A percentile compares a stretch with the other conserved stretches of the same genome.
Evolutionary conservation across 1,139 yeast genomes (phyloP).

Genomic region (Candida smagusa): DNA sequence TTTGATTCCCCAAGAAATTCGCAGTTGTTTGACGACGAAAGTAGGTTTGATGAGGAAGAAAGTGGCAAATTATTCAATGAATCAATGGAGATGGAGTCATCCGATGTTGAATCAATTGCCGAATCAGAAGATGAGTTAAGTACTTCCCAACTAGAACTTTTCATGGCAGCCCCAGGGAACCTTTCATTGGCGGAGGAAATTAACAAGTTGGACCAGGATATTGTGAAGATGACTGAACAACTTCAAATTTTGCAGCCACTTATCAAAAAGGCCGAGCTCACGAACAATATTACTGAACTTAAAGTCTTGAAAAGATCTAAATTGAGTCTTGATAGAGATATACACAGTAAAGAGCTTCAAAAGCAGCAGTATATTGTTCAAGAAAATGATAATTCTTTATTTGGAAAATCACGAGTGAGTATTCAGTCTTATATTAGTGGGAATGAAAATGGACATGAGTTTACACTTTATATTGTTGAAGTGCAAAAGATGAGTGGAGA

Average conservation of each 20-base stretch:
- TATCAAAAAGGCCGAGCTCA: conserved; percentile 74
- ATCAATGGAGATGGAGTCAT: conserved; percentile 22
- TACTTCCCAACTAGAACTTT: conserved; percentile 24
- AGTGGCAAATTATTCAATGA: conserved; percentile 17
- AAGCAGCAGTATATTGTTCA: conserved; percentile 81
- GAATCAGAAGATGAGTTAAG: conserved; percentile 17
- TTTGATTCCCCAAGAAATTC: background rate
- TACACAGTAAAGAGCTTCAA: conserved; percentile 67
- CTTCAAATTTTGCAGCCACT: conserved; percentile 62
- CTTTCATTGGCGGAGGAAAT: conserved; percentile 68
- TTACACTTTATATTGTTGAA: conserved; percentile 70
- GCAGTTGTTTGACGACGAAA: background rate
- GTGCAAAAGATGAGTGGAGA: conserved; percentile 57
- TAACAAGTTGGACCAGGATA: conserved; percentile 49
- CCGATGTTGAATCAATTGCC: conserved; percentile 23
- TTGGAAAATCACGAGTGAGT: conserved; percentile 60
- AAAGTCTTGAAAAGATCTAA: conserved; percentile 67
- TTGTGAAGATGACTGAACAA: conserved; percentile 63
- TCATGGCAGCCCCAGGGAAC: conserved; percentile 67
- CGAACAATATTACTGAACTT: conserved; percentile 68
- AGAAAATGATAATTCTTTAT: conserved; percentile 77
- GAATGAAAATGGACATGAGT: conserved; percentile 55
- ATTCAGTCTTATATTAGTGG: conserved; percentile 68
- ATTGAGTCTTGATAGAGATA: conserved; percentile 63
- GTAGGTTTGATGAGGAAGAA: background rate